These are phyloP conservation scores for Plectosphaerella sp. DNA, from an alignment of 2,329 filamentous ascomycete species.

Conservation along the genomic window DNA sequence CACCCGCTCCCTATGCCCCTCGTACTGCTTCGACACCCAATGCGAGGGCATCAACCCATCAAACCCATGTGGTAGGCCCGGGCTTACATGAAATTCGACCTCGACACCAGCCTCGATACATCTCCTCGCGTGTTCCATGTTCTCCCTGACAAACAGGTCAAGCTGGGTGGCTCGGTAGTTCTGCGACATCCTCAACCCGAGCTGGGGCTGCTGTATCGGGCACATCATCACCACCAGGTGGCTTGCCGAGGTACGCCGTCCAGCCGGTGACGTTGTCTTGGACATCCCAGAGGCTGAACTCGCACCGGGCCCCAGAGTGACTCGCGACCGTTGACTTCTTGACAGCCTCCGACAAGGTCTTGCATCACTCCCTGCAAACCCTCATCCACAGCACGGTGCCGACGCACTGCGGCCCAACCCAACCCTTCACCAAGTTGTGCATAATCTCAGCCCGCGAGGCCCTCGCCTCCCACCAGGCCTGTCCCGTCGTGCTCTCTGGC, in stretches of 20 bases:
- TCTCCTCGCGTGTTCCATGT: slow-evolving; percentile 22
- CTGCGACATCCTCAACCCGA: slow-evolving; percentile 14
- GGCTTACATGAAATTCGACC: too few species aligned
- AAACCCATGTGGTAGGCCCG: too few species aligned
- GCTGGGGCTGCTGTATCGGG: slow-evolving; percentile 18
- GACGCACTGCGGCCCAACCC: too few species aligned
- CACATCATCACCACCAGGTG: slow-evolving; percentile 10
- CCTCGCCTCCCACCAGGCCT: background rate
- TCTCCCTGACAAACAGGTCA: slow-evolving; percentile 32
- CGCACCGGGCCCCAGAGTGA: too few species aligned
- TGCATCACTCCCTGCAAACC: slow-evolving; percentile 5
- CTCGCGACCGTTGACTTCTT: too few species aligned
- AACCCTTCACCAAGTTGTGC: too few species aligned
- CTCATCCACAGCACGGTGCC: slow-evolving; percentile 6
- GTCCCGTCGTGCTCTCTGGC: background rate
- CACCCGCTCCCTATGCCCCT: too few species aligned
- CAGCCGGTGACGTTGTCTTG: slow-evolving; percentile 14
- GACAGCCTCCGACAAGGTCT: background rate
- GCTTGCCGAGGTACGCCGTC: slow-evolving; percentile 13
- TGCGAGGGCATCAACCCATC: slow-evolving; percentile 11
- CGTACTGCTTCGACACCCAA: too few species aligned
- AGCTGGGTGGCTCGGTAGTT: slow-evolving; percentile 27
- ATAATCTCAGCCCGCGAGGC: background rate
- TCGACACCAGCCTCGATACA: slow-evolving; percentile 25
- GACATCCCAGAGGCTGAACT: background rate